phyloP scores from a whole-genome alignment of 306 rosid species.

The Lotus japonicus region DNA sequence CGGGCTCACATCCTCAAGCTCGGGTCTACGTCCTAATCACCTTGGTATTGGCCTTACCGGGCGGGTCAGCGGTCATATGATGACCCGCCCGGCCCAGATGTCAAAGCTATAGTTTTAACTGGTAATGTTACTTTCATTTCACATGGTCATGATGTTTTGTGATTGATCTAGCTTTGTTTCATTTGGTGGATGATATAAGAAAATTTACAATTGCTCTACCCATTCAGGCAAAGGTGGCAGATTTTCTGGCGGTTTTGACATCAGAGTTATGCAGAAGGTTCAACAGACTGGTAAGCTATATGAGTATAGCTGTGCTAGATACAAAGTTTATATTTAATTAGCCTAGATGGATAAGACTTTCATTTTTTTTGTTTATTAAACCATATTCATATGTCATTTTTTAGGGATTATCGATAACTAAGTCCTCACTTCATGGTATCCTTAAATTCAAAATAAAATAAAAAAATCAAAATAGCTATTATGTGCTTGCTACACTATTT shows the following conservation, averaged over 20 bases:
- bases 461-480: not conserved
- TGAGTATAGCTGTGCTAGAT: not conserved
- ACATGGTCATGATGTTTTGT: no score
- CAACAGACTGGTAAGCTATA: slow-evolving; percentile 65
- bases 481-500: not conserved
- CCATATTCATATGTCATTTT: no score
- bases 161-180: not conserved
- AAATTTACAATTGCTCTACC: slow-evolving; percentile 1
- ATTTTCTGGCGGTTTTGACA: slow-evolving; percentile 94
- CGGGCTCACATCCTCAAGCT: no score
- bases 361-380: no score
- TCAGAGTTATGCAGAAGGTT: slow-evolving; percentile 79
- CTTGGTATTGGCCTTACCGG: no score
- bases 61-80: no score
- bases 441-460: not conserved
- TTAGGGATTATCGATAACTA: no score
- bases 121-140: slow-evolving; percentile 43
- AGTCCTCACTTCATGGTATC: not conserved
- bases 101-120: slow-evolving; percentile 80
- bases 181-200: not conserved
- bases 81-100: no score
- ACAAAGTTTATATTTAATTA: not conserved
- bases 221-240: slow-evolving; percentile 73
- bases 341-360: no score
- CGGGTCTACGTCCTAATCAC: no score